Conservation (phyloP, 2,329 filamentous ascomycete species). For the Colletotrichum gigasporum region DNA sequence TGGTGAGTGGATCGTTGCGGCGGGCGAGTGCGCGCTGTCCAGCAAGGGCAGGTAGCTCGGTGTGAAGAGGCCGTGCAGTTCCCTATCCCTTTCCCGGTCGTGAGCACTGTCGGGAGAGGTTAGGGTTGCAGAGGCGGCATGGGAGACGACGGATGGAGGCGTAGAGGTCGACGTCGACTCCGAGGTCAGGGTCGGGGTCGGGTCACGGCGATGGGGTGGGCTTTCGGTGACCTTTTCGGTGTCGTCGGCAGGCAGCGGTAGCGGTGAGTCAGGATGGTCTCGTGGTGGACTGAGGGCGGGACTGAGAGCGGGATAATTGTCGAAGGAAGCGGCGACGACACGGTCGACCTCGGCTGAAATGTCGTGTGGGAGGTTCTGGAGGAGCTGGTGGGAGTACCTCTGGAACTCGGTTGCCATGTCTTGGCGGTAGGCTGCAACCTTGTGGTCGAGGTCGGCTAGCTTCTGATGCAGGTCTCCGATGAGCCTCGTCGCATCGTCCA, state of each 20-base stretch:
- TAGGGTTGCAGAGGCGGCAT: conserved; percentile 24
- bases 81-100: conserved; percentile 63
- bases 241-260: conserved; percentile 37
- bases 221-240: conserved; percentile 13
- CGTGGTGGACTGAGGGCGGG: conserved; percentile 42
- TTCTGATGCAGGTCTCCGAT: conserved; percentile 62
- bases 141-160: conserved; percentile 11
- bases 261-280: conserved; percentile 45
- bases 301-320: conserved; percentile 56
- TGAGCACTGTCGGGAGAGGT: conserved; percentile 31
- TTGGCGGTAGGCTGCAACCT: conserved; percentile 65
- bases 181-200: conserved; percentile 10
- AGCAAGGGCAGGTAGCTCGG: conserved; percentile 71
- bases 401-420: conserved; percentile 67
- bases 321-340: conserved; percentile 54
- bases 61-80: conserved; percentile 71
- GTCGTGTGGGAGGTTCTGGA: conserved; percentile 57
- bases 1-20: conserved; percentile 31
- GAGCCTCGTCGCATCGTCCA: conserved; percentile 59
- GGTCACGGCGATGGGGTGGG: conserved; percentile 2
- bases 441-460: conserved; percentile 65
- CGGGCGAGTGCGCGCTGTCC: conserved; percentile 51
- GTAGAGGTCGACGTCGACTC: conserved; percentile 26
- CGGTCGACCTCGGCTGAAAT: conserved; percentile 57
- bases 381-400: conserved; percentile 59